Conservation (phyloP, 2,329 filamentous ascomycete genomes). For the Diaporthe batatas region DNA sequence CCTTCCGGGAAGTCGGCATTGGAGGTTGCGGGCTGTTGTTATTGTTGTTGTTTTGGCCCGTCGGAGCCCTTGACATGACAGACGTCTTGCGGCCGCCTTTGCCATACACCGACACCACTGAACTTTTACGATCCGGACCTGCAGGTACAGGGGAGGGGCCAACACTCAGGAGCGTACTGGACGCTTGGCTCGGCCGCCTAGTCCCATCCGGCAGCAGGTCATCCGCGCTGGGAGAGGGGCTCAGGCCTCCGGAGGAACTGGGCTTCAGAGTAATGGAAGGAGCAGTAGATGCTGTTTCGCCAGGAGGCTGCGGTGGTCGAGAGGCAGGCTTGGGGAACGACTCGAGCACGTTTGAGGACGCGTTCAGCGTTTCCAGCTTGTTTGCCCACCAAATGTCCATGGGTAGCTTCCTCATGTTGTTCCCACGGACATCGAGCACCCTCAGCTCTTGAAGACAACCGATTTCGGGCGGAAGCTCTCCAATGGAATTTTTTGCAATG, state of each 20-base stretch:
- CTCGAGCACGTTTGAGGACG: slow-evolving; percentile 93
- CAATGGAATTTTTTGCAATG: slow-evolving; percentile 91
- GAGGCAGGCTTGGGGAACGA: slow-evolving; percentile 89
- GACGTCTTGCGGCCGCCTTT: slow-evolving; percentile 89
- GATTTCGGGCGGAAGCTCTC: slow-evolving; percentile 86
- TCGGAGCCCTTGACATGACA: slow-evolving; percentile 75
- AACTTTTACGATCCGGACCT: slow-evolving; percentile 79
- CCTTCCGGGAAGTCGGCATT: slow-evolving; percentile 75
- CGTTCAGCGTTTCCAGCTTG: slow-evolving; percentile 90
- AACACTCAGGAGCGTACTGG: slow-evolving; percentile 78
- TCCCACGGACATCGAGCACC: slow-evolving; percentile 89
- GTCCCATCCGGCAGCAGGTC: slow-evolving; percentile 72
- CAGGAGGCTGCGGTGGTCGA: slow-evolving; percentile 73
- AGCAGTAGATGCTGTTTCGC: slow-evolving; percentile 56
- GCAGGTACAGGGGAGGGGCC: slow-evolving; percentile 77
- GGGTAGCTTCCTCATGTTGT: slow-evolving; percentile 90
- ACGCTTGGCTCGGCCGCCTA: slow-evolving; percentile 84
- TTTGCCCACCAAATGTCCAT: slow-evolving; percentile 97
- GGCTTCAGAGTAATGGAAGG: slow-evolving; percentile 52
- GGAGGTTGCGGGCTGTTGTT: slow-evolving; percentile 58
- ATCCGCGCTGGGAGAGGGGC: slow-evolving; percentile 79
- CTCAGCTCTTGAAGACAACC: slow-evolving; percentile 87
- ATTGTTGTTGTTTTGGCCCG: slow-evolving; percentile 57
- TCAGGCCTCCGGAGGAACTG: slow-evolving; percentile 57
- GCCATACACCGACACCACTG: slow-evolving; percentile 83